Conservation (phyloP, 257 asterid genomes). For the Lithospermum erythrorhizon region DNA sequence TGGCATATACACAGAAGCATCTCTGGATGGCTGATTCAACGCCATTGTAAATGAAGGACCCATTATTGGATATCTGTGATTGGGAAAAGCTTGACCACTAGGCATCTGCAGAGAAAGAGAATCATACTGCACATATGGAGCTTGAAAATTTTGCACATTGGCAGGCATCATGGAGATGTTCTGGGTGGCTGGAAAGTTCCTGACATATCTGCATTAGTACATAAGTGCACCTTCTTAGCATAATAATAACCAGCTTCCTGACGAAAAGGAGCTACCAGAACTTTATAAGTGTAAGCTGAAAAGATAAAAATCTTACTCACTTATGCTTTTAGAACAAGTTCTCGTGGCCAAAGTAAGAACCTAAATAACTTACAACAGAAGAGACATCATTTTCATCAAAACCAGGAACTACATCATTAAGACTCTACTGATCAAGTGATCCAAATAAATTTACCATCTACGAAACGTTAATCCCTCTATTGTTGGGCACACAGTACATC, state of each 20-base stretch:
- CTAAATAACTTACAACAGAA: too few relatives aligned
- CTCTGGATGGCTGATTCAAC: constrained; percentile 48
- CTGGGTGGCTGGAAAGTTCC: constrained; percentile 43
- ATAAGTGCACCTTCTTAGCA: background rate
- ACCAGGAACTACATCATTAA: too few relatives aligned
- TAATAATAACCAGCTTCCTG: background rate
- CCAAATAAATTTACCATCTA: background rate
- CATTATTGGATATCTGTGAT: constrained; percentile 52
- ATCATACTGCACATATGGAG: constrained; percentile 63
- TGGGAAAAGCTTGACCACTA: constrained; percentile 45
- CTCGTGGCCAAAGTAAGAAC: too few relatives aligned
- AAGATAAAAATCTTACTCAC: too few relatives aligned
- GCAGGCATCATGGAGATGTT: constrained; percentile 38
- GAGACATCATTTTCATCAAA: too few relatives aligned
- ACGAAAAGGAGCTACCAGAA: background rate
- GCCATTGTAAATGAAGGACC: constrained; percentile 66
- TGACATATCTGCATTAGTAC: constrained; percentile 55
- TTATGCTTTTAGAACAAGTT: too few relatives aligned
- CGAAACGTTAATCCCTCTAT: background rate
- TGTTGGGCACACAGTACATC: too few relatives aligned
- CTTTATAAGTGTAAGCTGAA: too few relatives aligned
- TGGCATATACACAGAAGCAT: constrained; percentile 51
- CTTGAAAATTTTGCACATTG: constrained; percentile 47
- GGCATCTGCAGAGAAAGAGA: constrained; percentile 57
- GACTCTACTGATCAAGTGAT: too few relatives aligned